These are phyloP conservation scores for Malus orientalis DNA, from an alignment of 306 rosid genomes.

Conservation along the genomic window DNA sequence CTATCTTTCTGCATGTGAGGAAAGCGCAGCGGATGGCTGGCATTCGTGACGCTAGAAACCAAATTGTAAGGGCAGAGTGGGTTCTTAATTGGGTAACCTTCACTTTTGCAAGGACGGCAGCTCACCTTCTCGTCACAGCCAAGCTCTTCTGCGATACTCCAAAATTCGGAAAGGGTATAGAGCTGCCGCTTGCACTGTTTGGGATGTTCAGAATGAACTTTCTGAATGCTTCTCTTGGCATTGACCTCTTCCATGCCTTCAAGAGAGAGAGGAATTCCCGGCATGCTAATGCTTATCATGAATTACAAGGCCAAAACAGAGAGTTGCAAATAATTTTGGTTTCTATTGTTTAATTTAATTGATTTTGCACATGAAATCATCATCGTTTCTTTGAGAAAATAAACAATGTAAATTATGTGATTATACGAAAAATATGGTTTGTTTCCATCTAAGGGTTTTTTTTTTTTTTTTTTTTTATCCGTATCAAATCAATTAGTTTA, in stretches of 20 bases:
- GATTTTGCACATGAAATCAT: background rate
- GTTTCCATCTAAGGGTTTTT: background rate
- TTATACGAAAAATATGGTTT: background rate
- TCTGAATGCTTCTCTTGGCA: constrained; percentile 69
- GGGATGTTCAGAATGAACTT: constrained; percentile 93
- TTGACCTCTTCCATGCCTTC: constrained; percentile 74
- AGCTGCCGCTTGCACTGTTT: constrained; percentile 74
- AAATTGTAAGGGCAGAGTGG: constrained; percentile 69
- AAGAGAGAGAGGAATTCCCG: constrained; percentile 43
- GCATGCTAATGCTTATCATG: constrained; percentile 15
- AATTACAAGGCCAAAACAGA: constrained; percentile 25
- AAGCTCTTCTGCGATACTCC: constrained; percentile 72
- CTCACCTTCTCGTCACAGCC: constrained; percentile 71
- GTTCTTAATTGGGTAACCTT: constrained; percentile 71
- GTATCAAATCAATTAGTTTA: background rate
- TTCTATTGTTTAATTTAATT: constrained; percentile 7
- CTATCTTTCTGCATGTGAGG: constrained; percentile 76
- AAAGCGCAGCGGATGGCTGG: constrained; percentile 84
- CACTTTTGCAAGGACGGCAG: constrained; percentile 46
- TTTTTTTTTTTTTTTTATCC: too few relatives aligned
- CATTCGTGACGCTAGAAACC: constrained; percentile 39
- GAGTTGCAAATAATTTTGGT: background rate
- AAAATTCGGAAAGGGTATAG: constrained; percentile 68
- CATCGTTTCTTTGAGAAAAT: background rate
- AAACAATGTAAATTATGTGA: background rate